Evolutionary conservation across 345 rosid genomes (phyloP).

Genomic region (Boechera stricta): DNA sequence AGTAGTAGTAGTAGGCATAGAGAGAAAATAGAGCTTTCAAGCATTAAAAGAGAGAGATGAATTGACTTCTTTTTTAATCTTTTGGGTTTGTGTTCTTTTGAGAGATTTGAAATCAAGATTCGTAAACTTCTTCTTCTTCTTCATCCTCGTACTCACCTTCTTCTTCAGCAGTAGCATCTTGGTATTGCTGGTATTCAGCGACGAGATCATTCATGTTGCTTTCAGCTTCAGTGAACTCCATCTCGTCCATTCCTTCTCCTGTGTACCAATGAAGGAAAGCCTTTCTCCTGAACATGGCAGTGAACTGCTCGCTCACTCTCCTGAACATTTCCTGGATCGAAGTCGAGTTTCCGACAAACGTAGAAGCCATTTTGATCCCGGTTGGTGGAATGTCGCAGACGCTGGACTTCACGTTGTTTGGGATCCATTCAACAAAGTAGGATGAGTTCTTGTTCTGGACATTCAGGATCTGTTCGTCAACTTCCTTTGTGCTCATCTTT

Average conservation of each 20-base stretch:
- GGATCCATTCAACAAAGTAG: conserved; percentile 97
- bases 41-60: background rate
- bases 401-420: conserved; percentile 61
- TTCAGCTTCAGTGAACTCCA: conserved; percentile 98
- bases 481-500: conserved; percentile 98
- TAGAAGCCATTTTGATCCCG: conserved; percentile 55
- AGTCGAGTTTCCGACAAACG: conserved; percentile 76
- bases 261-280: conserved; percentile 99
- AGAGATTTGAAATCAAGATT: conserved; percentile 30
- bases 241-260: conserved; percentile 98
- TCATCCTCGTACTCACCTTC: conserved; percentile 76
- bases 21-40: background rate
- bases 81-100: background rate
- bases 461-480: conserved; percentile 90
- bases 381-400: conserved; percentile 59
- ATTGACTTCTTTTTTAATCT: background rate
- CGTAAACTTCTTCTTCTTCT: conserved; percentile 55
- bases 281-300: conserved; percentile 96
- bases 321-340: conserved; percentile 98
- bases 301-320: conserved; percentile 98
- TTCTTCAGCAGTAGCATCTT: conserved; percentile 92
- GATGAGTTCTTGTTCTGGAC: conserved; percentile 99
- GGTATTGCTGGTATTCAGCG: conserved; percentile 95
- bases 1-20: conserved; percentile 8
- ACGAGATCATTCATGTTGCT: conserved; percentile 98